Evolutionary conservation across 129 eudicot species (phyloP).

Genomic region (Deinandra increscens): DNA sequence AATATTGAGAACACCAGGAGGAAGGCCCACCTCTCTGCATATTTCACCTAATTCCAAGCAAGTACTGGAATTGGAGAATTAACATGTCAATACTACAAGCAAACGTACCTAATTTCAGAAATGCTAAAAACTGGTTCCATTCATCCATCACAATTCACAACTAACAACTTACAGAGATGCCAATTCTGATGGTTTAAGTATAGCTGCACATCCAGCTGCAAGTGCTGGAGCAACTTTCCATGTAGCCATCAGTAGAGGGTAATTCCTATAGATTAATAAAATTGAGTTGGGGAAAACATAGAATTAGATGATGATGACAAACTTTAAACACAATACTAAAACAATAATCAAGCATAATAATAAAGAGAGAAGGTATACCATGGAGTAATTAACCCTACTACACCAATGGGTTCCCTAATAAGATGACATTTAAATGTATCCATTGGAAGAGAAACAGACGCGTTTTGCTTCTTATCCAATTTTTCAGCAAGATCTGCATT

Average conservation of each 20-base stretch:
- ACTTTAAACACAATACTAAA: not conserved
- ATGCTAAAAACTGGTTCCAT: too few relatives aligned
- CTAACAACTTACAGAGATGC: constrained; percentile 54
- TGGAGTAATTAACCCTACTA: constrained; percentile 88
- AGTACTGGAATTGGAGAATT: too few relatives aligned
- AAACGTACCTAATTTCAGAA: too few relatives aligned
- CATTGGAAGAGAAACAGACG: constrained; percentile 70
- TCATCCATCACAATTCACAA: too few relatives aligned
- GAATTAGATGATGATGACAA: constrained; percentile 1
- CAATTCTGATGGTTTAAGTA: constrained; percentile 81
- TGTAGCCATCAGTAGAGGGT: constrained; percentile 90
- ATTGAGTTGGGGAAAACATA: not conserved
- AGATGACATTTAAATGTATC: constrained; percentile 73
- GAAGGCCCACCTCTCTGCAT: too few relatives aligned
- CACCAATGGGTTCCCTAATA: constrained; percentile 75
- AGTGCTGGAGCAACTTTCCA: constrained; percentile 99
- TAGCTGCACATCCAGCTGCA: constrained; percentile 95
- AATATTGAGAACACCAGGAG: constrained; percentile 77
- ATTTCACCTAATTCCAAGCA: too few relatives aligned
- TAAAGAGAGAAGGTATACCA: constrained; percentile 28
- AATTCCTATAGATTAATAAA: constrained; percentile 48
- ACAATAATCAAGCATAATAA: not conserved
- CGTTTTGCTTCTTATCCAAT: constrained; percentile 65
- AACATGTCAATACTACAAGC: too few relatives aligned
- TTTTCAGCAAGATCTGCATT: constrained; percentile 82